Evolutionary conservation across 1,139 yeast genomes (phyloP).

Genomic region (Nakaseomyces nivariensis): DNA sequence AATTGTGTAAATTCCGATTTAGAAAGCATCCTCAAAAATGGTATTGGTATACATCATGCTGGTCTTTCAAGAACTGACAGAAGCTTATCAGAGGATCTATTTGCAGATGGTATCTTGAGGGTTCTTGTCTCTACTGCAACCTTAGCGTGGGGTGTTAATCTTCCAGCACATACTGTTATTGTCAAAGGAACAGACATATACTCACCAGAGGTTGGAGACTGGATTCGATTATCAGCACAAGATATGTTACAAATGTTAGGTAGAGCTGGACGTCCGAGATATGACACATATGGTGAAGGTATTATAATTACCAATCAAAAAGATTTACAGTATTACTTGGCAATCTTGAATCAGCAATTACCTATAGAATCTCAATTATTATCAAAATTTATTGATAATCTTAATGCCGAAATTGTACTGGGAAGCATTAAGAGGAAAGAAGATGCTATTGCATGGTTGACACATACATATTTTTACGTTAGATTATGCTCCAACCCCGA

Average conservation of each 20-base stretch:
- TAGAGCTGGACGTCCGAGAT: slow-evolving; percentile 95
- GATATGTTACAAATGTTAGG: slow-evolving; percentile 94
- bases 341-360: slow-evolving; percentile 77
- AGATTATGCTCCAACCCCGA: slow-evolving; percentile 70
- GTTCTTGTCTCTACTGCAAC: slow-evolving; percentile 91
- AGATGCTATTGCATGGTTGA: slow-evolving; percentile 74
- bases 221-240: slow-evolving; percentile 87
- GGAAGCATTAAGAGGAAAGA: slow-evolving; percentile 54
- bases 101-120: slow-evolving; percentile 76
- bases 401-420: slow-evolving; percentile 80
- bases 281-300: slow-evolving; percentile 89
- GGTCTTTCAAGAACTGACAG: slow-evolving; percentile 73
- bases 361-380: slow-evolving; percentile 89
- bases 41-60: slow-evolving; percentile 93
- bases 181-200: slow-evolving; percentile 93
- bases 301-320: slow-evolving; percentile 81
- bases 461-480: slow-evolving; percentile 68
- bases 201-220: slow-evolving; percentile 78
- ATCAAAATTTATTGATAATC: slow-evolving; percentile 55
- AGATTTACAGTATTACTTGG: slow-evolving; percentile 80
- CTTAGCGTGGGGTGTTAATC: slow-evolving; percentile 96
- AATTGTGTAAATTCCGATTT: slow-evolving; percentile 45
- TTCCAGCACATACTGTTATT: slow-evolving; percentile 94
- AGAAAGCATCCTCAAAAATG: slow-evolving; percentile 52
- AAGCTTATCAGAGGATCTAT: slow-evolving; percentile 69